Percentiles rank a stretch among this genome's conserved stretches.
phyloP scores from a whole-genome alignment of 2,329 filamentous ascomycete genomes.

The Epichloe sp. region DNA sequence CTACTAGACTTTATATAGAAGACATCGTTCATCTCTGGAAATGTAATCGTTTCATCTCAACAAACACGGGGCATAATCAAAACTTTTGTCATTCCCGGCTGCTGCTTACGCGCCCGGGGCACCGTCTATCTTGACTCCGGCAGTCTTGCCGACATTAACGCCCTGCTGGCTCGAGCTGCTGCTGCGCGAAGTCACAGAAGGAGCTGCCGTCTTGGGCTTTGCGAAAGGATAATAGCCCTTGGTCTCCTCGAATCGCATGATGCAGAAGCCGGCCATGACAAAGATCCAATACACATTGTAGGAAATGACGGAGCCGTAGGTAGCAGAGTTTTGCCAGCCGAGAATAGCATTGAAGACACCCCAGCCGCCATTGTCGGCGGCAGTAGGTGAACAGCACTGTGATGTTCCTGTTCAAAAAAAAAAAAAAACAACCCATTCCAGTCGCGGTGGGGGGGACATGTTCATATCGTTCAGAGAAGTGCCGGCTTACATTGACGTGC shows the following conservation, averaged over 20 bases:
- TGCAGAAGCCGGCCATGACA: constrained; percentile 55
- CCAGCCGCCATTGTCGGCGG: constrained; percentile 68
- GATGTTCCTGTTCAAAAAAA: not conserved
- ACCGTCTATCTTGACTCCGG: constrained; percentile 15
- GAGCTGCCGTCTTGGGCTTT: constrained; percentile 18
- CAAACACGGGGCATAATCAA: no score
- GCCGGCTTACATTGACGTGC: constrained; percentile 58
- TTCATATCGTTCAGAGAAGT: no score
- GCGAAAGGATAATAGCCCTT: constrained; percentile 36
- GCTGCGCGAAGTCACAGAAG: constrained; percentile 10
- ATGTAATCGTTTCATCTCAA: no score
- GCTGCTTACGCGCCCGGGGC: constrained; percentile 4
- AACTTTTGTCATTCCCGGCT: no score
- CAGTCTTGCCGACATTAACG: constrained; percentile 12
- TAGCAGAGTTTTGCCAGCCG: constrained; percentile 81
- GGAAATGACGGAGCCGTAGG: constrained; percentile 72
- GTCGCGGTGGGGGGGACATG: no score
- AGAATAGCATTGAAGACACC: constrained; percentile 77
- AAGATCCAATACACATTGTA: constrained; percentile 82
- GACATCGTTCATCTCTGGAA: no score
- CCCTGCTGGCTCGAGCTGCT: constrained; percentile 15
- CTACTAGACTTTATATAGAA: no score
- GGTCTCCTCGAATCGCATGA: constrained; percentile 53
- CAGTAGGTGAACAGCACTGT: constrained; percentile 62
- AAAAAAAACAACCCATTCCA: not conserved